Conservation (phyloP, 805 yeast genomes). For the Kurtzmaniella cleridarum region DNA sequence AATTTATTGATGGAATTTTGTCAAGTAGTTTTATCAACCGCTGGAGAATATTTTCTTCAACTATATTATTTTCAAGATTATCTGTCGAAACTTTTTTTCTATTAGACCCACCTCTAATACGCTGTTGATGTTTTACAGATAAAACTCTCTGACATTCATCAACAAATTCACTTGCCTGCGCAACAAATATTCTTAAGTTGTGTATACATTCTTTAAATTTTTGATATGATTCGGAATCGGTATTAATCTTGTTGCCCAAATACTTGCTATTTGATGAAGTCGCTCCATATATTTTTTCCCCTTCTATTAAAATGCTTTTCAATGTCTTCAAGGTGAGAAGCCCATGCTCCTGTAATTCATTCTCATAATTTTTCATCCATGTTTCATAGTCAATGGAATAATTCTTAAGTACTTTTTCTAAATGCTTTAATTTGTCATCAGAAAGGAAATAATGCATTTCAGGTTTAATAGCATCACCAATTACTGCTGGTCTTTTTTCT, state of each 20-base stretch:
- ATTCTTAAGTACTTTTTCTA: slow-evolving; percentile 30
- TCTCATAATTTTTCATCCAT: slow-evolving; percentile 48
- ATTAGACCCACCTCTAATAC: slow-evolving; percentile 33
- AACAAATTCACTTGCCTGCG: slow-evolving; percentile 44
- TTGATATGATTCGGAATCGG: slow-evolving; percentile 2
- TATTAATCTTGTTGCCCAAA: slow-evolving; percentile 1
- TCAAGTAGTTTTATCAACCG: slow-evolving; percentile 36
- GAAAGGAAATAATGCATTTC: slow-evolving; percentile 44
- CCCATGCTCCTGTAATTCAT: slow-evolving; percentile 31
- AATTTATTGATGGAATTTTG: slow-evolving; percentile 45
- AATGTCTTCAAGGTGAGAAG: slow-evolving; percentile 45
- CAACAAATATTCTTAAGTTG: slow-evolving; percentile 38
- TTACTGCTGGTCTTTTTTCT: neutral
- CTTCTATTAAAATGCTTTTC: slow-evolving; percentile 44
- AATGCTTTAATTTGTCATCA: slow-evolving; percentile 46
- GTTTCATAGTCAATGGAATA: slow-evolving; percentile 42
- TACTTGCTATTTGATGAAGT: slow-evolving; percentile 20
- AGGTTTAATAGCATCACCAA: slow-evolving; percentile 13
- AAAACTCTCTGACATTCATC: slow-evolving; percentile 51
- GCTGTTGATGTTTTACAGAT: slow-evolving; percentile 45
- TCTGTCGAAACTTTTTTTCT: slow-evolving; percentile 4
- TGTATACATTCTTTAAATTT: slow-evolving; percentile 16
- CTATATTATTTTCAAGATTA: slow-evolving; percentile 6
- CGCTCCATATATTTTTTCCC: slow-evolving; percentile 44
- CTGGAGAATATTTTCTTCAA: slow-evolving; percentile 16